Percentiles rank a stretch among this genome's conserved stretches.
phyloP scores from a whole-genome alignment of 306 rosid species.

The Hippophae tibetana region DNA sequence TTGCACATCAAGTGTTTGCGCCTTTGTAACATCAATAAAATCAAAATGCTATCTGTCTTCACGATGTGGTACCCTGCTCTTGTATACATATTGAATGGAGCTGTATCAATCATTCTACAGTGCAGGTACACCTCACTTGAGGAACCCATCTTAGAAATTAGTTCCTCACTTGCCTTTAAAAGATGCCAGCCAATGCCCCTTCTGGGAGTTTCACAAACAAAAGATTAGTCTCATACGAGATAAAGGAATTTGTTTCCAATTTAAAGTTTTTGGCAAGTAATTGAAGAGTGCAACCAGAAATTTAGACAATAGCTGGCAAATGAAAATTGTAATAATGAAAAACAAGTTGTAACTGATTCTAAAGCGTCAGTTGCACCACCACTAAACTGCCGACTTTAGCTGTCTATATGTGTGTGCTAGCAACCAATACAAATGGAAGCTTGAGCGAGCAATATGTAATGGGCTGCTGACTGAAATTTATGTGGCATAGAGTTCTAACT shows the following conservation, averaged over 20 bases:
- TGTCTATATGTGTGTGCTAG: too few species aligned
- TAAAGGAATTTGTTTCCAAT: not conserved
- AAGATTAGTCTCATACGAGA: constrained; percentile 4
- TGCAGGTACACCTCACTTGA: constrained; percentile 72
- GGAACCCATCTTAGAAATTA: constrained; percentile 59
- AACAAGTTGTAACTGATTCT: too few species aligned
- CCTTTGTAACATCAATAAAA: constrained; percentile 68
- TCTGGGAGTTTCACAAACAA: constrained; percentile 39
- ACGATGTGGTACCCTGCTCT: constrained; percentile 66
- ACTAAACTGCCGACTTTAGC: too few species aligned
- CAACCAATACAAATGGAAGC: too few species aligned
- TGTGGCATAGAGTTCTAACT: too few species aligned
- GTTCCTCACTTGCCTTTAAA: constrained; percentile 80
- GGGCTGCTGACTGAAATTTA: too few species aligned
- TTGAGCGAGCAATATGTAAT: too few species aligned
- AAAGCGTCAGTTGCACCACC: too few species aligned
- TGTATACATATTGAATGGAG: constrained; percentile 80
- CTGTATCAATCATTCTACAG: constrained; percentile 77
- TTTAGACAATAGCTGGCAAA: not conserved
- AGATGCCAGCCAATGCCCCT: constrained; percentile 99
- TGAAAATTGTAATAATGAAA: too few species aligned
- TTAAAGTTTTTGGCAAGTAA: not conserved
- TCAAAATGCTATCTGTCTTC: constrained; percentile 61
- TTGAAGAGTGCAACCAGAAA: not conserved
- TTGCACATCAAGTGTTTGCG: constrained; percentile 92